phyloP scores from a whole-genome alignment of 306 rosid genomes.

The Lathyrus oleraceus region DNA sequence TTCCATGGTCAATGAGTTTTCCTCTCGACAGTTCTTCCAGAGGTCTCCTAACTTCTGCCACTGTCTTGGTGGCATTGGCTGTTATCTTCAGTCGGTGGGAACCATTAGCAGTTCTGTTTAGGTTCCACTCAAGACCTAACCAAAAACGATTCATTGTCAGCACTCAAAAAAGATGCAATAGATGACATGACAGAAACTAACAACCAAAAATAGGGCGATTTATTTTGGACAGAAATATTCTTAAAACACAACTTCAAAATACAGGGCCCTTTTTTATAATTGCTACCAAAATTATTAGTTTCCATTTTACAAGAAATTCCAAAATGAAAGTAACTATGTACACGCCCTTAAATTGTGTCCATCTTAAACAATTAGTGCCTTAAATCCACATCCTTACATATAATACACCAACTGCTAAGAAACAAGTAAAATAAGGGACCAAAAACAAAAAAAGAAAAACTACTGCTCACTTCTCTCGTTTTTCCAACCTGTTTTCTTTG shows the following conservation, averaged over 20 bases:
- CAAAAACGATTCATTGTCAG: constrained; percentile 37
- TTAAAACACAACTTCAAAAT: background rate
- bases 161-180: background rate
- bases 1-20: constrained; percentile 52
- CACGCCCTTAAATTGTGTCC: background rate
- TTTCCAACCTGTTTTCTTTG: background rate
- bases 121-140: constrained; percentile 65
- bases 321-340: background rate
- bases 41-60: constrained; percentile 76
- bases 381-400: background rate
- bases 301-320: background rate
- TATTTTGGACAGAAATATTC: background rate
- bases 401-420: constrained; percentile 3
- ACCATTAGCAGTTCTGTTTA: constrained; percentile 58
- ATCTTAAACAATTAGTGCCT: background rate
- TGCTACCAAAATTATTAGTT: background rate
- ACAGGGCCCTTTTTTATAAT: background rate
- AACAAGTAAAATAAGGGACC: constrained; percentile 3
- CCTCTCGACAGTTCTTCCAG: constrained; percentile 81
- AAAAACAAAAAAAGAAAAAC: background rate
- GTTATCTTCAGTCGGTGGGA: constrained; percentile 72
- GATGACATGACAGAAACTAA: background rate
- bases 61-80: constrained; percentile 80
- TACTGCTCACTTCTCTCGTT: background rate
- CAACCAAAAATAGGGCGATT: background rate